These are phyloP conservation scores for Candida alai DNA, from an alignment of 805 yeast species.

Conservation along the genomic window DNA sequence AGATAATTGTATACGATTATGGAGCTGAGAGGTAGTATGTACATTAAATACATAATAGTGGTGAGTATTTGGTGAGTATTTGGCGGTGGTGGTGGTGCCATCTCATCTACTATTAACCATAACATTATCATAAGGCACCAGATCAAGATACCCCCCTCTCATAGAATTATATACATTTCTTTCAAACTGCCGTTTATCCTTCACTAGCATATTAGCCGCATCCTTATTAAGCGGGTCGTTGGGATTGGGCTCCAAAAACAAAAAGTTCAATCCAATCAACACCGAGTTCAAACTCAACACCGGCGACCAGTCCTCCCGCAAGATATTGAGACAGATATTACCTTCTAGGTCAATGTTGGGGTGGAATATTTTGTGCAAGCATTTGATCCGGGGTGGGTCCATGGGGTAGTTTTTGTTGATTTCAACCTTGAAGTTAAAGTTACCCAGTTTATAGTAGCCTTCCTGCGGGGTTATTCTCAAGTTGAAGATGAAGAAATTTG, in stretches of 20 bases:
- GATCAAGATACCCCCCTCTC: conserved; percentile 66
- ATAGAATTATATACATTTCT: conserved; percentile 58
- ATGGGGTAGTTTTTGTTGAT: conserved; percentile 80
- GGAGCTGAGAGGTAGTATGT: conserved; percentile 35
- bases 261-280: conserved; percentile 77
- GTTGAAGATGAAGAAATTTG: conserved; percentile 58
- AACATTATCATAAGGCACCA: conserved; percentile 62
- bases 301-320: conserved; percentile 96
- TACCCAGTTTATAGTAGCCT: conserved; percentile 69
- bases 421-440: conserved; percentile 62
- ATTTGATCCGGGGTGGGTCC: conserved; percentile 83
- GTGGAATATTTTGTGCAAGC: conserved; percentile 73
- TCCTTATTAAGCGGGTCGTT: conserved; percentile 89
- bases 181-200: conserved; percentile 43
- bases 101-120: conserved; percentile 2
- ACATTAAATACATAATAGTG: conserved; percentile 1
- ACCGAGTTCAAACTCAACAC: conserved; percentile 79
- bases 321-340: conserved; percentile 84
- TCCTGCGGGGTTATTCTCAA: conserved; percentile 61
- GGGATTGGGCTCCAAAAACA: conserved; percentile 87
- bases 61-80: too few species aligned
- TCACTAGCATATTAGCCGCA: conserved; percentile 61
- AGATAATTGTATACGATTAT: conserved; percentile 51
- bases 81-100: not conserved
- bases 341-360: conserved; percentile 92